These are phyloP conservation scores for Rubia balearica DNA, from an alignment of 305 asterid species.

Conservation along the genomic window DNA sequence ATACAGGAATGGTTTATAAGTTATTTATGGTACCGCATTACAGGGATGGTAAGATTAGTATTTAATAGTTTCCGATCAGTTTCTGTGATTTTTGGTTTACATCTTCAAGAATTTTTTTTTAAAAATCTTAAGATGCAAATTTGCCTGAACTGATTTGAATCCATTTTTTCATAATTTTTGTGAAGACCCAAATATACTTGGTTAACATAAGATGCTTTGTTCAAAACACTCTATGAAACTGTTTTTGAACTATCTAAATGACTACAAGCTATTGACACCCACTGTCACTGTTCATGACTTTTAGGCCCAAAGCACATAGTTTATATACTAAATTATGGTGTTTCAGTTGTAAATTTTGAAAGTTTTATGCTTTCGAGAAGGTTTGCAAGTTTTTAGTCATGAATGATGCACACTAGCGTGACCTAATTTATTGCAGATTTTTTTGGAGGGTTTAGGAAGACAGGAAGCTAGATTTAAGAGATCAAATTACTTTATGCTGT, in stretches of 20 bases:
- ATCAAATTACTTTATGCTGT: background rate
- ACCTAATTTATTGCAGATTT: background rate
- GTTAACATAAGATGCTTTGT: background rate
- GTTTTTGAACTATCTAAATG: background rate
- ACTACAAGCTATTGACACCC: background rate
- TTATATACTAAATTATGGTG: background rate
- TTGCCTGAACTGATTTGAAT: background rate
- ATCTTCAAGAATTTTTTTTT: background rate
- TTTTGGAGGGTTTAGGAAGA: background rate
- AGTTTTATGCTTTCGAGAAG: background rate
- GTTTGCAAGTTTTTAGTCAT: background rate
- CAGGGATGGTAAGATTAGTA: background rate
- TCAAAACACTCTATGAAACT: background rate
- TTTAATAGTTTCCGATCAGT: background rate
- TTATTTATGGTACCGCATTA: too few species aligned
- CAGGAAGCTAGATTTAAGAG: background rate
- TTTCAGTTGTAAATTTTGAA: background rate
- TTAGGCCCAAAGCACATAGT: background rate
- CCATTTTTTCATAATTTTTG: background rate
- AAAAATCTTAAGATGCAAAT: background rate
- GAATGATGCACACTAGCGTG: background rate
- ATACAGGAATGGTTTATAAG: too few species aligned
- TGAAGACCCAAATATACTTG: background rate
- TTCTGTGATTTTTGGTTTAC: background rate
- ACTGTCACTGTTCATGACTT: background rate